phyloP scores from a whole-genome alignment of 208 protist species.

The Leishmania major region DNA sequence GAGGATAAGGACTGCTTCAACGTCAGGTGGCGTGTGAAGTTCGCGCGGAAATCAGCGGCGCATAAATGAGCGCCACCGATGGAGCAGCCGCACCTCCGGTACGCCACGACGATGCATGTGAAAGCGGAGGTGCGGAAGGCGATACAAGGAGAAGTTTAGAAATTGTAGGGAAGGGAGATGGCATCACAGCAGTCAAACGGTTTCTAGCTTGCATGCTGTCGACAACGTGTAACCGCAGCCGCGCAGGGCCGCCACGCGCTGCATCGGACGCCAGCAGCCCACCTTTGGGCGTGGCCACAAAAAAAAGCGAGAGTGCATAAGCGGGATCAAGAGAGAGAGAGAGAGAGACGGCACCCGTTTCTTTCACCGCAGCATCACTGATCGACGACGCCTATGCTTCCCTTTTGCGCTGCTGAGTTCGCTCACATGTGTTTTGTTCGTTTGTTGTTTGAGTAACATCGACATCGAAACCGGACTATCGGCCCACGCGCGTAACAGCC shows the following conservation, averaged over 20 bases:
- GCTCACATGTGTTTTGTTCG: neutral
- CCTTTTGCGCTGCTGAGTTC: neutral
- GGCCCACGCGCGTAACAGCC: neutral
- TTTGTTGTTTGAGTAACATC: neutral
- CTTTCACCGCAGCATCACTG: neutral
- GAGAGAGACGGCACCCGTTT: neutral
- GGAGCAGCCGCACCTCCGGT: neutral
- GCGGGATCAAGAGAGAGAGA: neutral
- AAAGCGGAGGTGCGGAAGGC: too few relatives aligned
- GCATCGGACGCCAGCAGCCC: neutral
- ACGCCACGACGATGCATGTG: neutral
- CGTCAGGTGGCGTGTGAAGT: neutral
- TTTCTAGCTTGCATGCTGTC: neutral
- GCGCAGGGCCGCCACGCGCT: neutral
- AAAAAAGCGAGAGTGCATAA: neutral
- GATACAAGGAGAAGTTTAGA: neutral
- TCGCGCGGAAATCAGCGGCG: neutral
- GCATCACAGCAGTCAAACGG: neutral
- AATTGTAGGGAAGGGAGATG: neutral
- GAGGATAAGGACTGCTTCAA: neutral
- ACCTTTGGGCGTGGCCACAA: neutral
- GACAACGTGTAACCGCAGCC: neutral
- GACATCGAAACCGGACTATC: neutral
- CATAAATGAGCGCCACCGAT: neutral
- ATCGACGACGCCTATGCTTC: too few relatives aligned